Evolutionary conservation across 768 basidiomycete species (phyloP), one percentile per base, ranked within the genome.

Genomic region (Hypsizygus marmoreus): DNA sequence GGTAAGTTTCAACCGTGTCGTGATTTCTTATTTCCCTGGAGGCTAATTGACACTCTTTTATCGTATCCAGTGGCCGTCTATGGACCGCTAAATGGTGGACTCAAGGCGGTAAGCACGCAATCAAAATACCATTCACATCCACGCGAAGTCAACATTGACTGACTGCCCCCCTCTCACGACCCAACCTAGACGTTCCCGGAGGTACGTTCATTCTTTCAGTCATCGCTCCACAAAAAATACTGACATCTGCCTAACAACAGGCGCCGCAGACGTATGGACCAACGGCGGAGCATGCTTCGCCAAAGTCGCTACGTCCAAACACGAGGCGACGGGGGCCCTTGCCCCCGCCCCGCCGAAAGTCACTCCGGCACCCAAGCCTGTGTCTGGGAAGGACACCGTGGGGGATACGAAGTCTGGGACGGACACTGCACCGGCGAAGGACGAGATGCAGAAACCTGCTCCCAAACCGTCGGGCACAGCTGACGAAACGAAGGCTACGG

Each of bases 81-180:
- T 41, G 28, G 26, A 41, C 40, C n/a, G 26, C 40, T 5, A 41
- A 41, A 13, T 41, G 25, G 26, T 30, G 40, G 39, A 40, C 39
- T 3, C 39, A 40, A 40, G 39, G 22, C 12, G 39, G 39, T 40
- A 26, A n/a, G n/a, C n/a, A n/a, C 20, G 39, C n/a, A 13, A 6
- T 14, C 29, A 14, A 4, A 12, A 40, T 24, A 14, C 14, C 22
- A 38, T 38, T 38, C 12, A 2, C 20, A 8, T 6, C 10, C 9
- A 14, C 9, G 25, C 17, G 13, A 24, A 14, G 14, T 40, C 7
- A 2, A 19, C 5, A 38, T 17, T 23, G 11, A 29, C 2, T 29
- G n/a, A n/a, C n/a, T n/a, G n/a, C n/a, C n/a, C n/a, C n/a, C n/a
- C n/a, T n/a, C n/a, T n/a, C n/a, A n/a, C n/a, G n/a, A n/a, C n/a